These are phyloP conservation scores for Epichloe coenophiala DNA, from an alignment of 2,329 filamentous ascomycete genomes.

Conservation along the genomic window DNA sequence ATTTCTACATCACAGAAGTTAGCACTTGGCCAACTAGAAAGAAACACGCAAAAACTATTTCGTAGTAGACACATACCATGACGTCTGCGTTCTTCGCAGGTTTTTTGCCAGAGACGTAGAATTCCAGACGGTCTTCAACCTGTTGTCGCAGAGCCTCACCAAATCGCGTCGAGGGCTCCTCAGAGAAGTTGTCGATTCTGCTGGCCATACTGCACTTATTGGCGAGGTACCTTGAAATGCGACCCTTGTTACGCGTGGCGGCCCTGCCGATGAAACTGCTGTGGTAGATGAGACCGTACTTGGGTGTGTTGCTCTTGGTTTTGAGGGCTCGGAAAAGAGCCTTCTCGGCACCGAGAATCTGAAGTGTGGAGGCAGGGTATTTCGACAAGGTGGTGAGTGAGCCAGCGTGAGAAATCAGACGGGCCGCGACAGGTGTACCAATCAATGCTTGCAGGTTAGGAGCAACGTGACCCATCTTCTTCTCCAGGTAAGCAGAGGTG, in stretches of 20 bases:
- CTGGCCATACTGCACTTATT: constrained; percentile 98
- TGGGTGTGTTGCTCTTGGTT: constrained; percentile 97
- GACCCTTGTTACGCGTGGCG: constrained; percentile 86
- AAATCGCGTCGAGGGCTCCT: constrained; percentile 80
- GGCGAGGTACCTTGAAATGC: constrained; percentile 92
- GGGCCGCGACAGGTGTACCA: constrained; percentile 85
- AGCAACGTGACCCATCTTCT: constrained; percentile 87
- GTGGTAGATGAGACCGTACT: constrained; percentile 97
- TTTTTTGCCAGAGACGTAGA: constrained; percentile 81
- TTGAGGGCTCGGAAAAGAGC: constrained; percentile 96
- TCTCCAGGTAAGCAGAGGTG: constrained; percentile 72
- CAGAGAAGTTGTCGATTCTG: constrained; percentile 96
- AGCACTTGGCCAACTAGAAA: neutral
- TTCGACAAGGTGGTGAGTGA: constrained; percentile 93
- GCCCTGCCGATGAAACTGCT: constrained; percentile 91
- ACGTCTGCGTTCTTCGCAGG: constrained; percentile 88
- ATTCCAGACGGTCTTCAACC: constrained; percentile 91
- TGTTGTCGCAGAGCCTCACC: constrained; percentile 83
- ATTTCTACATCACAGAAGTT: constrained; percentile 14
- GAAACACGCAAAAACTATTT: neutral
- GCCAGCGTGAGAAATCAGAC: constrained; percentile 92
- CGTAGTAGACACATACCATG: constrained; percentile 53
- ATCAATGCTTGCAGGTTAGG: constrained; percentile 89
- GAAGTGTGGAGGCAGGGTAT: constrained; percentile 93
- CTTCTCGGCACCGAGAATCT: constrained; percentile 97